Evolutionary conservation across 768 basidiomycete genomes (phyloP).

Genomic region (Panaeolus cyanescens): DNA sequence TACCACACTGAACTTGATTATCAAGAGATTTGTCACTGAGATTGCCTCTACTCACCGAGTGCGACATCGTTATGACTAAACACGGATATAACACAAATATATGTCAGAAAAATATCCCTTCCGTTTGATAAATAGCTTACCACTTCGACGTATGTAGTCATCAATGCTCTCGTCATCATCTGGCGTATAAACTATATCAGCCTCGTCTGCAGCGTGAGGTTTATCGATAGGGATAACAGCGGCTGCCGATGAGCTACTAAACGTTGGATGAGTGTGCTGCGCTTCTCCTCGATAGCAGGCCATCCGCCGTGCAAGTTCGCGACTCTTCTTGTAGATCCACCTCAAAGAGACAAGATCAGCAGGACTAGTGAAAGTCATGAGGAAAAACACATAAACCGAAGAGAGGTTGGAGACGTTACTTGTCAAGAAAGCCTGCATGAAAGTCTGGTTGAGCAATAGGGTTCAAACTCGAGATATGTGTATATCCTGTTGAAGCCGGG

Average conservation of each 20-base stretch:
- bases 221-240: conserved; percentile 14
- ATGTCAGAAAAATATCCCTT: neutral
- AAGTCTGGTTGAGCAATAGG: conserved; percentile 30
- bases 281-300: conserved; percentile 32
- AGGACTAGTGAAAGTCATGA: conserved; percentile 18
- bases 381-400: neutral
- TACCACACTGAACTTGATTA: conserved; percentile 18
- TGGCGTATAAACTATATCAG: conserved; percentile 35
- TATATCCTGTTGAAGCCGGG: conserved; percentile 33
- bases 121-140: conserved; percentile 19
- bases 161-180: conserved; percentile 42
- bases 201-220: conserved; percentile 31
- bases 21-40: neutral
- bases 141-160: conserved; percentile 26
- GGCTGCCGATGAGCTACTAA: conserved; percentile 17
- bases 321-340: conserved; percentile 52
- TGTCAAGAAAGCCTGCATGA: conserved; percentile 31
- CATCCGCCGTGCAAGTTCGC: conserved; percentile 60
- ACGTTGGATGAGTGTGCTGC: conserved; percentile 20
- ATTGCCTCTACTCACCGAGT: conserved; percentile 33
- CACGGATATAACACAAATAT: neutral
- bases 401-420: conserved; percentile 21
- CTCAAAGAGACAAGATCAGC: conserved; percentile 44
- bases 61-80: conserved; percentile 41
- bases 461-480: conserved; percentile 35